Conservation (phyloP, 2,329 filamentous ascomycete species). For the Leptographium wingfieldii region DNA sequence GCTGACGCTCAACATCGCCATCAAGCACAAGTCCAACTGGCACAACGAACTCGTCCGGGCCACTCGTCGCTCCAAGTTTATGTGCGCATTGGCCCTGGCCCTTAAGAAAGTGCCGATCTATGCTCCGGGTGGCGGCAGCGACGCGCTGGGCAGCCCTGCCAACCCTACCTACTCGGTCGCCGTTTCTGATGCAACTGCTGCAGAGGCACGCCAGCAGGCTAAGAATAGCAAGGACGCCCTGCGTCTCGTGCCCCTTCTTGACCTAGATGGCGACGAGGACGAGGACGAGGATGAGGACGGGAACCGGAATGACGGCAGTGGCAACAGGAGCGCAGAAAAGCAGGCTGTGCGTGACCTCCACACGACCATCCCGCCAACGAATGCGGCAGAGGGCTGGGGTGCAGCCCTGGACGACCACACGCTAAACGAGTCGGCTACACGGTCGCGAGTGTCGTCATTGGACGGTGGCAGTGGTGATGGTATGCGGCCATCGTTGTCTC, state of each 20-base stretch:
- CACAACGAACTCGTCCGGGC: conserved; percentile 74
- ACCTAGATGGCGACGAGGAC: background rate
- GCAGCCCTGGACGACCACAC: conserved; percentile 21
- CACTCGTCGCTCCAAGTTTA: conserved; percentile 82
- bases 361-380: conserved; percentile 20
- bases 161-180: conserved; percentile 75
- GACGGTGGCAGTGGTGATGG: background rate
- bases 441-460: conserved; percentile 1
- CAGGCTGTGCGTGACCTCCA: conserved; percentile 34
- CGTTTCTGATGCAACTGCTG: conserved; percentile 56
- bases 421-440: conserved; percentile 12
- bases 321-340: conserved; percentile 25
- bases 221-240: conserved; percentile 47
- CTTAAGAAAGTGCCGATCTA: conserved; percentile 80
- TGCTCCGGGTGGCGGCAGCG: conserved; percentile 60
- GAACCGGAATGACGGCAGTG: conserved; percentile 9
- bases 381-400: conserved; percentile 26
- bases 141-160: conserved; percentile 47
- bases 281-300: conserved; percentile 12
- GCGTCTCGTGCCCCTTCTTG: conserved; percentile 46
- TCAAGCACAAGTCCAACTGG: conserved; percentile 90
- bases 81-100: conserved; percentile 80
- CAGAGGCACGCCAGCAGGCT: conserved; percentile 46
- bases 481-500: conserved; percentile 13
- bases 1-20: conserved; percentile 67